Conservation (phyloP, 1,139 yeast genomes). For the Candida mesenterica region DNA sequence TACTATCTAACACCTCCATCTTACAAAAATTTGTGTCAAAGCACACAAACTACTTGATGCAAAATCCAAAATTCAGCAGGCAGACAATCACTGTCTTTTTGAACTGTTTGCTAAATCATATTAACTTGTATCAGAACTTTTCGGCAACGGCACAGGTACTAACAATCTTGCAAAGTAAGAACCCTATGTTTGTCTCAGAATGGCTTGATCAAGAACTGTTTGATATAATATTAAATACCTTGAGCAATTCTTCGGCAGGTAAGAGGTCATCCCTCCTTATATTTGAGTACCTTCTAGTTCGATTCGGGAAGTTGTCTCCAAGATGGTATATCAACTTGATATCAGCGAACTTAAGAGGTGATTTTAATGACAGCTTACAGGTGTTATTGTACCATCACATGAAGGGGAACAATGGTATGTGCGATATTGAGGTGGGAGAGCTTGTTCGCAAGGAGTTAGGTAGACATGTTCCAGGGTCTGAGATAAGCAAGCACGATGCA, state of each 20-base stretch:
- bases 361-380: conserved; percentile 26
- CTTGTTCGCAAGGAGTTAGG: not conserved
- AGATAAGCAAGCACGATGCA: not conserved
- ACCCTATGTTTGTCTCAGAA: conserved; percentile 16
- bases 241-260: conserved; percentile 30
- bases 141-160: conserved; percentile 30
- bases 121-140: conserved; percentile 35
- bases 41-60: conserved; percentile 26
- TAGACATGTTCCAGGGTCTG: not conserved
- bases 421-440: conserved; percentile 2
- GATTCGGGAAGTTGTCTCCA: conserved; percentile 4
- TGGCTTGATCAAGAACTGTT: conserved; percentile 35
- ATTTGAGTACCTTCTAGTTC: conserved; percentile 18
- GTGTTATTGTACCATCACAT: conserved; percentile 28
- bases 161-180: conserved; percentile 18
- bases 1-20: conserved; percentile 30
- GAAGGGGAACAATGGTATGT: conserved; percentile 7
- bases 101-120: conserved; percentile 40
- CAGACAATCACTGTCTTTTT: conserved; percentile 31
- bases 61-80: conserved; percentile 14
- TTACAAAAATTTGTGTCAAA: conserved; percentile 23
- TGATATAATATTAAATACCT: conserved; percentile 27
- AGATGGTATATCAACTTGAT: conserved; percentile 19
- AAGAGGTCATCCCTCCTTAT: conserved; percentile 27
- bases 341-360: conserved; percentile 25